phyloP scores from a whole-genome alignment of 75 land plant species.

The Larix kaempferi region DNA sequence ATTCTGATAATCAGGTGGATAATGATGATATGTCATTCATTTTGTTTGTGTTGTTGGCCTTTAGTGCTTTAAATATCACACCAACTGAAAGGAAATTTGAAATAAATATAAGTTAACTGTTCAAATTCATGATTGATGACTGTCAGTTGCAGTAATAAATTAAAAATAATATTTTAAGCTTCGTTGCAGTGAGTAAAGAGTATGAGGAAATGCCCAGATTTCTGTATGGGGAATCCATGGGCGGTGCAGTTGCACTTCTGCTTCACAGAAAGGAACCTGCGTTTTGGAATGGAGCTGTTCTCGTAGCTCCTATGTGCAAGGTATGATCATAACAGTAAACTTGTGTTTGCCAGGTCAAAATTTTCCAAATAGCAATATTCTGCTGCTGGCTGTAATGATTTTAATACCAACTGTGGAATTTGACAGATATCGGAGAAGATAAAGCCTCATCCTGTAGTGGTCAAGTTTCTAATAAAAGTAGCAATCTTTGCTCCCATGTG shows the following conservation, averaged over 20 bases:
- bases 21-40: background rate
- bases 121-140: background rate
- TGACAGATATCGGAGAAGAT: constrained; percentile 93
- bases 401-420: too few species aligned
- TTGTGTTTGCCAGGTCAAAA: too few species aligned
- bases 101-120: too few species aligned
- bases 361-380: too few species aligned
- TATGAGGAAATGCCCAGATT: constrained; percentile 51
- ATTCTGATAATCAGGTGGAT: too few species aligned
- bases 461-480: constrained; percentile 55
- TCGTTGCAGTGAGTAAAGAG: constrained; percentile 34
- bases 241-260: constrained; percentile 76
- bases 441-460: constrained; percentile 83
- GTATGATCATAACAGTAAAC: constrained; percentile 11
- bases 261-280: constrained; percentile 63
- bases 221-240: constrained; percentile 89
- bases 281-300: constrained; percentile 77
- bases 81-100: too few species aligned
- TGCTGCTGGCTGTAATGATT: too few species aligned
- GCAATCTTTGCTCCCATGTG: constrained; percentile 78
- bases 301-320: constrained; percentile 94
- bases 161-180: background rate
- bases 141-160: background rate
- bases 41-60: background rate
- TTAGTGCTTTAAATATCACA: background rate